A percentile compares a stretch with the other conserved stretches of the same genome.
Evolutionary conservation across 345 rosid species (phyloP).

Genomic region (Populus alba): DNA sequence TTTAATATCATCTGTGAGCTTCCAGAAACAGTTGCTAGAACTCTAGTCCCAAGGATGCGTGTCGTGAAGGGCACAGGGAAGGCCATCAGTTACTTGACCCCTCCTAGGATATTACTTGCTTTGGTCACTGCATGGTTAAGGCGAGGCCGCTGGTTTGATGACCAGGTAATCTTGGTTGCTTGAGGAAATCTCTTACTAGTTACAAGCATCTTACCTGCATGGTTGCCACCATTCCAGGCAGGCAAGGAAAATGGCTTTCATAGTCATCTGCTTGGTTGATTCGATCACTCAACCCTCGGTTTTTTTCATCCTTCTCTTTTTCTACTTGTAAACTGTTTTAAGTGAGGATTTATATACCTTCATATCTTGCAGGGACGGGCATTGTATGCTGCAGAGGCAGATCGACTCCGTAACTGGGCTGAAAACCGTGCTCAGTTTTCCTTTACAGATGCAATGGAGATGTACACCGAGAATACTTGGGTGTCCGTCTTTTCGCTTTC

Average conservation of each 20-base stretch:
- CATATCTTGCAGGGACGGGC: slow-evolving; percentile 62
- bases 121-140: slow-evolving; percentile 88
- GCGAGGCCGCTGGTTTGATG: slow-evolving; percentile 93
- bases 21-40: slow-evolving; percentile 94
- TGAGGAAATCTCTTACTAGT: neutral
- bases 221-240: neutral
- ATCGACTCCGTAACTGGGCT: slow-evolving; percentile 85
- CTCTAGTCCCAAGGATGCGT: slow-evolving; percentile 83
- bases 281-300: too few relatives aligned
- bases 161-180: slow-evolving; percentile 51
- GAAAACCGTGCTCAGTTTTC: slow-evolving; percentile 80
- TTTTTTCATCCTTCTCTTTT: too few relatives aligned
- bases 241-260: neutral
- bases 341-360: neutral
- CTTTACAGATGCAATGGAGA: slow-evolving; percentile 89
- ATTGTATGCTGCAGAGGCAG: slow-evolving; percentile 87
- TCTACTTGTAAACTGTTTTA: too few relatives aligned
- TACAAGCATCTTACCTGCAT: neutral
- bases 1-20: slow-evolving; percentile 91
- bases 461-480: slow-evolving; percentile 87
- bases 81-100: slow-evolving; percentile 74
- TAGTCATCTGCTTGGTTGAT: too few relatives aligned
- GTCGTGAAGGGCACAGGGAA: slow-evolving; percentile 82
- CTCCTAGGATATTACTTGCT: slow-evolving; percentile 91
- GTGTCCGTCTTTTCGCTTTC: slow-evolving; percentile 92